These are phyloP conservation scores for Fusarium miscanthi DNA, from an alignment of 2,329 filamentous ascomycete species.

Conservation along the genomic window DNA sequence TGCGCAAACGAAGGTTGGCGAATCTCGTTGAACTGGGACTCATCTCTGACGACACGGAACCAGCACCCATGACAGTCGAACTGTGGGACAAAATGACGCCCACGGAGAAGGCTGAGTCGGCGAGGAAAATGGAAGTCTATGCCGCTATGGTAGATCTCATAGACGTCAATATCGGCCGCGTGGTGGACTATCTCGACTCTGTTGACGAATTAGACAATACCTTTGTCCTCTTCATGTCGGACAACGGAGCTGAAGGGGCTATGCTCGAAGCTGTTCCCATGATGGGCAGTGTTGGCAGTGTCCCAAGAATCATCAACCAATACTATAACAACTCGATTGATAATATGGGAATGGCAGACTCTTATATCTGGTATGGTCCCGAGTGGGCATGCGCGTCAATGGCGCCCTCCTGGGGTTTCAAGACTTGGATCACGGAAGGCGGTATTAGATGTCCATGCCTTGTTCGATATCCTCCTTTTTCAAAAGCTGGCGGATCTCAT, in stretches of 20 bases:
- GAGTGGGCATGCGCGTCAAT: constrained; percentile 61
- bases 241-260: constrained; percentile 4
- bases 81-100: constrained; percentile 13
- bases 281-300: constrained; percentile 27
- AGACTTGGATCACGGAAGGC: constrained; percentile 45
- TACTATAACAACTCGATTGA: constrained; percentile 64
- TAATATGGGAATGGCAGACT: constrained; percentile 66
- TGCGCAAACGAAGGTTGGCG: constrained; percentile 57
- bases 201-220: constrained; percentile 2
- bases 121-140: constrained; percentile 57
- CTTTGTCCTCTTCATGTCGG: constrained; percentile 11
- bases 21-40: constrained; percentile 56
- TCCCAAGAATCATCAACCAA: constrained; percentile 34
- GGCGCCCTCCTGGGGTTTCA: constrained; percentile 54
- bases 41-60: constrained; percentile 47
- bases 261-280: constrained; percentile 66
- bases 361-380: constrained; percentile 71
- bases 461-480: constrained; percentile 46
- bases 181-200: constrained; percentile 59
- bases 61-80: constrained; percentile 25
- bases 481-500: constrained; percentile 48
- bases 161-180: constrained; percentile 63
- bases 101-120: constrained; percentile 25
- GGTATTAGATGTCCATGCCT: constrained; percentile 34
- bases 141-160: constrained; percentile 69